Evolutionary conservation across 2,329 filamentous ascomycete species (phyloP), one percentile per base, ranked within the genome.

Genomic region (Bisporella sp.): DNA sequence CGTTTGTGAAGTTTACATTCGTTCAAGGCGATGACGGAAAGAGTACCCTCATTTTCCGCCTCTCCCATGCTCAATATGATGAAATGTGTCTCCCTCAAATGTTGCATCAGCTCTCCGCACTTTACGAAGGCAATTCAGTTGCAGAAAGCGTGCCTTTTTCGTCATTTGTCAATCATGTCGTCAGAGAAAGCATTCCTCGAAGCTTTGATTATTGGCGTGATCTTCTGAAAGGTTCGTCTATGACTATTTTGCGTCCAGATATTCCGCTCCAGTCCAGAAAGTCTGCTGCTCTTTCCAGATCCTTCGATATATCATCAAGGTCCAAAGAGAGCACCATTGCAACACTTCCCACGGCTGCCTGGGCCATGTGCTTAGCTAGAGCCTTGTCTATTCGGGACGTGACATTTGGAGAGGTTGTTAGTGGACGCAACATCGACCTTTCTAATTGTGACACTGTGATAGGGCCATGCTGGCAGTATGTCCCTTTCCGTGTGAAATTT

Each of bases 31-130:
- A 46, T 8, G 43, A 57, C 3, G 56, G 61, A 9, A 54, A 64
- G 4, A 59, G 66, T 1, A 68, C 65, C 8, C 66, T 73, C 12
- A 60, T 66, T 5, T 63, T 74, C 50, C 63, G 70, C 32, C 64
- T 77, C 11, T 77, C 74, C 0, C 81, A 85, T 63, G 74, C 78
- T 2, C 58, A 82, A 1, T 85, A 83, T 58, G 81, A 85, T 63
- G 81, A 81, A 28, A 84, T 81, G 78, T 82, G 79, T 8, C 74
- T 82, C 62, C 59, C 59, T 6, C 46, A 43, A 6, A 29, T 60
- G 2, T 56, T 62, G 30, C 49, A 48, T 31, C 52, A 59, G 46
- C 47, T 62, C 9, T 53, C 54, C 29, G 39, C 49, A 6, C 31
- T 57, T 31, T 62, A 60, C 42, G 73, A 76, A 54, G 73, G 49